A percentile compares a stretch with the other conserved stretches of the same genome.
Evolutionary conservation across 306 rosid genomes (phyloP).

Genomic region (Prunus fruticosa): DNA sequence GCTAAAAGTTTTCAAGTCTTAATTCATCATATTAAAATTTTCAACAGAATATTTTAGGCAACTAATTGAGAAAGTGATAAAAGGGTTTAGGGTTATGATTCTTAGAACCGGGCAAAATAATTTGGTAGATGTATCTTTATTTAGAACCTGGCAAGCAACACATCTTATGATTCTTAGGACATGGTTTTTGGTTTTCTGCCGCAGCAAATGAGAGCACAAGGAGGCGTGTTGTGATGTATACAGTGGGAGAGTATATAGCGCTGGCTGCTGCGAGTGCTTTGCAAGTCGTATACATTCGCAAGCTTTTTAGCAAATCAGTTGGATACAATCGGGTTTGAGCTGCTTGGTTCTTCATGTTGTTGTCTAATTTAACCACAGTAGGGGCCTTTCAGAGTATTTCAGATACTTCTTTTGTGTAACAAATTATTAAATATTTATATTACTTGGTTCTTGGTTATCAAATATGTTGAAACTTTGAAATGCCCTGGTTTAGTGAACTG

Average conservation of each 20-base stretch:
- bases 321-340: constrained; percentile 88
- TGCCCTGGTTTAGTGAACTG: neutral
- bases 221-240: constrained; percentile 75
- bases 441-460: constrained; percentile 18
- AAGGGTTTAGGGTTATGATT: neutral
- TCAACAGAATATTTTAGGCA: neutral
- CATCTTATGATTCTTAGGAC: neutral
- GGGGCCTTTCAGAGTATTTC: constrained; percentile 27
- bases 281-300: constrained; percentile 83
- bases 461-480: neutral
- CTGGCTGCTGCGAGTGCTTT: constrained; percentile 65
- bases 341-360: constrained; percentile 10
- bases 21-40: neutral
- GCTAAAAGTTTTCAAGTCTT: neutral
- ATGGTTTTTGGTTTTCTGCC: neutral
- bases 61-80: neutral
- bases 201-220: constrained; percentile 93
- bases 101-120: neutral
- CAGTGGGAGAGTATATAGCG: constrained; percentile 76
- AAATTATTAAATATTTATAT: constrained; percentile 14
- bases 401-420: constrained; percentile 27
- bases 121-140: neutral
- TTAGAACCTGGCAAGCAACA: neutral
- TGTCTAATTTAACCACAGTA: constrained; percentile 31
- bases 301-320: constrained; percentile 90